These are phyloP conservation scores for Aspergillus sp. DNA, from an alignment of 2,329 filamentous ascomycete species.

Conservation along the genomic window DNA sequence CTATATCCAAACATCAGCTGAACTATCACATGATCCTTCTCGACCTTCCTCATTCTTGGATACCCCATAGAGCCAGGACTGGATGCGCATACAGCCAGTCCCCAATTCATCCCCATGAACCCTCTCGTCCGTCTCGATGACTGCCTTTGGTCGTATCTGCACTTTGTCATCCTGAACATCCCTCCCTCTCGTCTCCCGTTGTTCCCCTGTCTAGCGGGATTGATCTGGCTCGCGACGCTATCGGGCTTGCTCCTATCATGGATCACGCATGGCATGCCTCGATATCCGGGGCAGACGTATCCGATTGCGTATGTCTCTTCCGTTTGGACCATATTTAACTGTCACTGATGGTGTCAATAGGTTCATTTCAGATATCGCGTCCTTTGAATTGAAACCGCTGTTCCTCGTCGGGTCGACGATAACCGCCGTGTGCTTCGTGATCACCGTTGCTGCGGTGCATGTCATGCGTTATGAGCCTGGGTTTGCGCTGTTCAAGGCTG, in stretches of 20 bases:
- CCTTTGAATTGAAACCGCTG: slow-evolving; percentile 16
- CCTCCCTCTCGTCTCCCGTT: slow-evolving; percentile 14
- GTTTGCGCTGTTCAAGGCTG: slow-evolving; percentile 9
- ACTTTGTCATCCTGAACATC: slow-evolving; percentile 14
- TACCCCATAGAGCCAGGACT: neutral
- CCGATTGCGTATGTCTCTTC: neutral
- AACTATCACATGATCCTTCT: no score
- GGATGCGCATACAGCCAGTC: neutral
- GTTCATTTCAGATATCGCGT: slow-evolving; percentile 18
- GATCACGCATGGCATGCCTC: slow-evolving; percentile 13
- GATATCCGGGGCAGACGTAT: slow-evolving; percentile 15
- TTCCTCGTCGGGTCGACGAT: slow-evolving; percentile 15
- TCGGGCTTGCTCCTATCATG: slow-evolving; percentile 13
- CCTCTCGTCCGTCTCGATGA: neutral
- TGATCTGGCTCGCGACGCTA: slow-evolving; percentile 16
- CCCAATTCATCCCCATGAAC: neutral
- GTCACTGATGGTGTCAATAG: slow-evolving; percentile 1
- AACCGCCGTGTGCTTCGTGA: slow-evolving; percentile 14
- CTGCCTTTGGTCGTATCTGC: slow-evolving; percentile 11
- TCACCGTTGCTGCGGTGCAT: slow-evolving; percentile 15
- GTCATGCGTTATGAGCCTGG: slow-evolving; percentile 18
- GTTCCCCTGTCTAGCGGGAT: slow-evolving; percentile 13
- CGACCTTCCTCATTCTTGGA: no score
- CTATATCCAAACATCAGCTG: no score
- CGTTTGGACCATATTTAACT: neutral